Evolutionary conservation across 345 rosid genomes (phyloP), one percentile per base, ranked within the genome.

Genomic region (Noccaea caerulescens): DNA sequence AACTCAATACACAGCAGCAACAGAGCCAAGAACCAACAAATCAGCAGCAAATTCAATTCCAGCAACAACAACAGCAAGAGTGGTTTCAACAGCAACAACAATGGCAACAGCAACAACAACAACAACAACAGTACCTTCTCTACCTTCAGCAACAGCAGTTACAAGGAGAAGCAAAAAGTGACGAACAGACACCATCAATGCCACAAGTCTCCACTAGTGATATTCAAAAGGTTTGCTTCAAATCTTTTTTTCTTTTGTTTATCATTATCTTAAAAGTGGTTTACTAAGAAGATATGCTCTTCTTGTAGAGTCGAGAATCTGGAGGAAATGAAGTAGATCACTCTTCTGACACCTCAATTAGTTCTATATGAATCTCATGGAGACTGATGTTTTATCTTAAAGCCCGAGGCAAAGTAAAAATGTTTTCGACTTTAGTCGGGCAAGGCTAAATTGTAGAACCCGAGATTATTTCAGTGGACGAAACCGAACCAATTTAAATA

Each of bases 1-100:
- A 75, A 13, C 49, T 56, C 44, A 53, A 49, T 39, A 57, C 75
- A 30, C 85, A 66, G 36, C 85, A 58, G 36, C 42, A 76, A 58
- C 80, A 74, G 37, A 76, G 14, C 62, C 88, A 82, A 71, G 86
- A 84, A 46, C 77, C 69, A 57, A 76, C 69, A 65, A 68, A 56
- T 49, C 88, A 81, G 36, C 80, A 81, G 76, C 89, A 80, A 50
- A 49, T 76, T 12, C 76, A 37, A 18, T 69, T 33, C 70, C 66
- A 70, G 13, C 80, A 63, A 7, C 80, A 74, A 25, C 82, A 75
- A 32, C 84, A 70, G 33, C 85, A 81, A 56, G 75, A 69, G 41
- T 66, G 64, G 61, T 66, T 49, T 39, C 86, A 75, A 66, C 77
- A 80, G 43, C 85, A 81, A 50, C 83, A 71, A 66, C 82, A 45